Percentiles rank a stretch among this genome's conserved stretches.
These are phyloP conservation scores for Russula emetica DNA, from an alignment of 768 basidiomycete genomes.

Conservation along the genomic window DNA sequence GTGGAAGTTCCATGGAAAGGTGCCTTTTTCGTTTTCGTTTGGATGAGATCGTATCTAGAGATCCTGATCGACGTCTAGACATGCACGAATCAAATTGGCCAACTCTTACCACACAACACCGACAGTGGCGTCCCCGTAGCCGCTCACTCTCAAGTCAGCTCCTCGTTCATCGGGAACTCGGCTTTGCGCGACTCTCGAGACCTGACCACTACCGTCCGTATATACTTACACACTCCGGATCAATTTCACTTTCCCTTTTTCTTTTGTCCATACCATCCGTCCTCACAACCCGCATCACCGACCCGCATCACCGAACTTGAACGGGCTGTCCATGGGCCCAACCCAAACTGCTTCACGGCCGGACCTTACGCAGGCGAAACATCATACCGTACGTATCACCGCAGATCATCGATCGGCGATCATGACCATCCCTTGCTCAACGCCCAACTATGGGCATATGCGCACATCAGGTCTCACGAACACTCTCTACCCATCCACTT, in stretches of 20 bases:
- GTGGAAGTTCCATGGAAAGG: constrained; percentile 21
- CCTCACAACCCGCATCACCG: constrained; percentile 11
- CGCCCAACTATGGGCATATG: background rate
- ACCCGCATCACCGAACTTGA: constrained; percentile 7
- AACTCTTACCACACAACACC: background rate
- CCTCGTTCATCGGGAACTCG: constrained; percentile 17
- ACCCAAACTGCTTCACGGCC: background rate
- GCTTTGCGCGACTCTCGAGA: background rate
- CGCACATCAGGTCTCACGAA: background rate
- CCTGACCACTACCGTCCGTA: background rate
- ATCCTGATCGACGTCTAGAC: constrained; percentile 20
- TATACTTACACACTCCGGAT: background rate
- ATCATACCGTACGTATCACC: background rate
- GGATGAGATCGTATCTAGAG: constrained; percentile 20
- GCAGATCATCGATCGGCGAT: constrained; percentile 2
- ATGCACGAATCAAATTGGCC: constrained; percentile 7
- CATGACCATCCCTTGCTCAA: background rate
- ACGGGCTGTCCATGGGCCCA: background rate
- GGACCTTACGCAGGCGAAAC: constrained; percentile 7
- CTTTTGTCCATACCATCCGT: background rate
- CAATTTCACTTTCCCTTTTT: background rate
- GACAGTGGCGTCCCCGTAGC: background rate
- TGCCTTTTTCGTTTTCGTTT: too few species aligned
- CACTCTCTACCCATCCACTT: background rate
- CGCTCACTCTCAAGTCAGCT: constrained; percentile 17